Evolutionary conservation across 169 alveolate species (phyloP), one percentile per base, ranked within the genome.

Genomic region (Miamiensis avidus): DNA sequence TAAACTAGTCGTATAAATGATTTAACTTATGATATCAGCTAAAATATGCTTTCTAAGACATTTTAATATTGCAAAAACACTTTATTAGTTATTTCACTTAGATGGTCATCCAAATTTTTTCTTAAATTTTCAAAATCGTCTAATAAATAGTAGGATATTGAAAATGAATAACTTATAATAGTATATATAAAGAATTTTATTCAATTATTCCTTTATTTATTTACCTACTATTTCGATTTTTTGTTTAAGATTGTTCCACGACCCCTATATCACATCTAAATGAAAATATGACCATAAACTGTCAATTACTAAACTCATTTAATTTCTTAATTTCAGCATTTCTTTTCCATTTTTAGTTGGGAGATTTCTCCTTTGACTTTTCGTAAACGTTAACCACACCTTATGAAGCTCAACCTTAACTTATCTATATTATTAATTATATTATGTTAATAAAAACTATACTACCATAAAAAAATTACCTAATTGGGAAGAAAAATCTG

Each of bases 231-330:
- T 49, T 49, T 49, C 20, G 4, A 49, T 49, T 49, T 49, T 49
- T 49, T 49, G 26, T 4, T 20, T 11, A 49, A 49, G 69, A 49
- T 49, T 49, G 4, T 30, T 4, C 84, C 84, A 79, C 29, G 34
- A 26, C 29, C 30, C n/a, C 28, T 65, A 29, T 0, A 79, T 79
- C 0, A 79, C 73, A 29, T 79, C 84, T 0, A 29, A 34, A 31
- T 79, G 84, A 29, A 79, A 79, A 31, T 79, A 79, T 25, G 76
- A 29, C 84, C 84, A 79, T 29, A 79, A 29, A 30, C 84, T 79
- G 29, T 79, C 74, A 27, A 79, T 49, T 29, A 79, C 84, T 29
- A 72, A 49, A 1, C 84, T 49, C 31, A 79, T 6, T 31, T 79
- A 34, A 27, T 65, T 79, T 79, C 76, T 79, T 64, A 79, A 29